Conservation (phyloP, 768 basidiomycete genomes). For the Termitomyces sp. region DNA sequence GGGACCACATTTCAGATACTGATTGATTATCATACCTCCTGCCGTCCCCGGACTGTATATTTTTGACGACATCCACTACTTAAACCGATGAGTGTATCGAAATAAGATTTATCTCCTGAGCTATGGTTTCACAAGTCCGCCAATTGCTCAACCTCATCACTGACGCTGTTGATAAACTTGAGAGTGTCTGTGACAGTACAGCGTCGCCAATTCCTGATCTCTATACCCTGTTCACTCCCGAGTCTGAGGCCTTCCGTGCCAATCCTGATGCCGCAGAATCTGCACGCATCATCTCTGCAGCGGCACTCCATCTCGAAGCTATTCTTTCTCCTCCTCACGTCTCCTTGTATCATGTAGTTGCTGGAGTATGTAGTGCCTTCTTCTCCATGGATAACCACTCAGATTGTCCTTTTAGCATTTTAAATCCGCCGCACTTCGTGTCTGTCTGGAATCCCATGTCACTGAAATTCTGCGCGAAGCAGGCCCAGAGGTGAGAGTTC, state of each 20-base stretch:
- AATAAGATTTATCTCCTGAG: background rate
- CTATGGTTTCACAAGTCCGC: conserved; percentile 6
- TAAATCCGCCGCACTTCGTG: conserved; percentile 19
- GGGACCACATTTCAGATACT: background rate
- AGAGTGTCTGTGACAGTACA: background rate
- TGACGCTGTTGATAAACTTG: conserved; percentile 4
- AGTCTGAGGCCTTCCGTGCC: conserved; percentile 2
- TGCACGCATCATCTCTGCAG: conserved; percentile 6
- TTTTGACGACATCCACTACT: background rate
- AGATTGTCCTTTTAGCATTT: conserved; percentile 1
- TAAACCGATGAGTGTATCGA: background rate
- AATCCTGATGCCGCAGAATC: conserved; percentile 1
- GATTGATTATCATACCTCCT: background rate
- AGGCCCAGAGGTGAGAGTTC: conserved; percentile 10
- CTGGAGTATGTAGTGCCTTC: conserved; percentile 2
- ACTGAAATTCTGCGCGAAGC: conserved; percentile 30
- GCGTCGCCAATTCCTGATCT: background rate
- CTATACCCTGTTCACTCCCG: background rate
- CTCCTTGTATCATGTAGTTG: conserved; percentile 3
- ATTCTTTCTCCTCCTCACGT: conserved; percentile 8
- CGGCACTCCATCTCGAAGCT: conserved; percentile 11
- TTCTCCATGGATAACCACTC: background rate
- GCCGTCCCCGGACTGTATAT: background rate
- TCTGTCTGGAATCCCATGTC: conserved; percentile 24
- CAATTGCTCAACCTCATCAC: conserved; percentile 1